Percentiles rank a stretch among this genome's conserved stretches.
Evolutionary conservation across 2,329 filamentous ascomycete genomes (phyloP).

Genomic region (Chrysoporthe deuterocubensis): DNA sequence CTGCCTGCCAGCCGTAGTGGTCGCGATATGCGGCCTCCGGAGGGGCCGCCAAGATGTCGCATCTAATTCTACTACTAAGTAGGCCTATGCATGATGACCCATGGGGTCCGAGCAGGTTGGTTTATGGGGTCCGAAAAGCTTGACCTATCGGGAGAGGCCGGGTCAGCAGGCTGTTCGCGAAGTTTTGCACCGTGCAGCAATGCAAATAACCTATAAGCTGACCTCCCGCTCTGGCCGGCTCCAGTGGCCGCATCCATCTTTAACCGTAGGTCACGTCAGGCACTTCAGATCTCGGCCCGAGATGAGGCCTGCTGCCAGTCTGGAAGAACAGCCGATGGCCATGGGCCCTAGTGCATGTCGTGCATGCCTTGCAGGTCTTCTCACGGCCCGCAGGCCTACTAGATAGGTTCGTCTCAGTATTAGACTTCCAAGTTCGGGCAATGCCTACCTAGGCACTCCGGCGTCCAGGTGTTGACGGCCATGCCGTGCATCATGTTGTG

Average conservation of each 20-base stretch:
- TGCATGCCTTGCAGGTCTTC: not conserved
- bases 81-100: too few species aligned
- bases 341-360: not conserved
- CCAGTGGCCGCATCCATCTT: not conserved
- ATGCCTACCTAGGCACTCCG: not conserved
- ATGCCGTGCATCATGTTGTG: not conserved
- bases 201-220: constrained; percentile 1
- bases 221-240: not conserved
- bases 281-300: not conserved
- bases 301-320: not conserved
- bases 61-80: too few species aligned
- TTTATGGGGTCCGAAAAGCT: not conserved
- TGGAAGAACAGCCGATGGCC: not conserved
- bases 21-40: not conserved
- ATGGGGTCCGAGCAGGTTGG: not conserved
- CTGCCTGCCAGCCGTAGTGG: not conserved
- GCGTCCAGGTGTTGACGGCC: not conserved
- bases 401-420: not conserved
- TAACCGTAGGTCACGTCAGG: not conserved
- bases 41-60: too few species aligned
- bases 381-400: not conserved
- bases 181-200: not conserved
- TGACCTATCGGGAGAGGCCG: not conserved
- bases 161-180: not conserved
- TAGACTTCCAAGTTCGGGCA: not conserved